These are phyloP conservation scores for Ottelia alismoides DNA, from an alignment of 106 monocot genomes.

Conservation along the genomic window DNA sequence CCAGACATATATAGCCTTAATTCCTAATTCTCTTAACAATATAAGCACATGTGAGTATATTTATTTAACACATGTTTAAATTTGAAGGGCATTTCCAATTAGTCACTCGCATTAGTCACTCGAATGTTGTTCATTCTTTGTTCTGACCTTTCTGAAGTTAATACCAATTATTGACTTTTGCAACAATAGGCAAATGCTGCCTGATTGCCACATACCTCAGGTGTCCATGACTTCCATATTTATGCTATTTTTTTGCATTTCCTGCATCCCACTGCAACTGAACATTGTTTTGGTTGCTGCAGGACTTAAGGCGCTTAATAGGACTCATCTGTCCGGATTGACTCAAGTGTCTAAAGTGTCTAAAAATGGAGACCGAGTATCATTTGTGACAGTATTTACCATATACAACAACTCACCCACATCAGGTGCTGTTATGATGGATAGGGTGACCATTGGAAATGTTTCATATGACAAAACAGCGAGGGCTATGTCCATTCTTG, in stretches of 20 bases:
- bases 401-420: slow-evolving; percentile 25
- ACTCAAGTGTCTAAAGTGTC: slow-evolving; percentile 1
- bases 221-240: not conserved
- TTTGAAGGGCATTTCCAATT: too few species aligned
- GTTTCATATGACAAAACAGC: slow-evolving; percentile 32
- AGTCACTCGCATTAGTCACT: too few species aligned
- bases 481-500: slow-evolving; percentile 47
- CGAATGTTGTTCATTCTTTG: too few species aligned
- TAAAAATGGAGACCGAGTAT: slow-evolving; percentile 17
- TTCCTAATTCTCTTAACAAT: too few species aligned
- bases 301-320: slow-evolving; percentile 62
- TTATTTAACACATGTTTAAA: too few species aligned
- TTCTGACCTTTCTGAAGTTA: too few species aligned
- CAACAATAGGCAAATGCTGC: too few species aligned
- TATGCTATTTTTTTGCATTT: not conserved
- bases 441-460: slow-evolving; percentile 35
- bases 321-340: slow-evolving; percentile 5
- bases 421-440: not conserved
- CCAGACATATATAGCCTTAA: too few species aligned
- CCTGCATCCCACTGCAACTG: too few species aligned
- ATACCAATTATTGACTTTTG: not conserved
- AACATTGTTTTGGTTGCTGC: slow-evolving; percentile 2
- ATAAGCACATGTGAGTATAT: too few species aligned
- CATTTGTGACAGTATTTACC: slow-evolving; percentile 82
- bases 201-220: not conserved